These are phyloP conservation scores for Calonectria multiphialidica DNA, from an alignment of 2,329 filamentous ascomycete species.

Conservation along the genomic window DNA sequence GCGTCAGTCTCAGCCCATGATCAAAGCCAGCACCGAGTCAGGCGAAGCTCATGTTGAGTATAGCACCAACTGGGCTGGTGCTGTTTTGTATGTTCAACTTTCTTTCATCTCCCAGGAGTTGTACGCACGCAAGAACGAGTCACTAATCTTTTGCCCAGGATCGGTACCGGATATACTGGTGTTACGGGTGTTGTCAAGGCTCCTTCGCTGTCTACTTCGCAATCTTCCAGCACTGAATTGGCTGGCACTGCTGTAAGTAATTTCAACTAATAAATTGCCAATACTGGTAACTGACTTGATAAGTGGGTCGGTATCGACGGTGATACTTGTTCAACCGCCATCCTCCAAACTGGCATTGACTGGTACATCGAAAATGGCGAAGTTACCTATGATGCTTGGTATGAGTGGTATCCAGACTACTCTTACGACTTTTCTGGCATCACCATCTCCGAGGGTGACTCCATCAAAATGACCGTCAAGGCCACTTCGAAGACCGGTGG, in stretches of 20 bases:
- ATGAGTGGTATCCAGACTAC: constrained; percentile 22
- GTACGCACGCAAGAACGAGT: no score
- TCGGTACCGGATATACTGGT: constrained; percentile 3
- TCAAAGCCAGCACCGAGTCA: neutral
- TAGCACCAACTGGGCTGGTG: constrained; percentile 17
- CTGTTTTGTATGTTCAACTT: constrained; percentile 1
- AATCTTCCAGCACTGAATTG: neutral
- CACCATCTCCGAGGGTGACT: constrained; percentile 7
- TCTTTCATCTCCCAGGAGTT: no score
- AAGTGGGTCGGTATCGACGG: constrained; percentile 20
- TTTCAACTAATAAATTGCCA: no score
- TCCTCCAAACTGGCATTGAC: constrained; percentile 19
- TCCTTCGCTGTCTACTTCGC: neutral
- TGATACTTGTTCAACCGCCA: constrained; percentile 7
- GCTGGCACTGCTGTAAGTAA: constrained; percentile 2
- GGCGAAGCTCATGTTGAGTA: constrained; percentile 9
- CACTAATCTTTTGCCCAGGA: neutral
- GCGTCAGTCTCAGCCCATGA: neutral
- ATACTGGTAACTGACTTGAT: neutral
- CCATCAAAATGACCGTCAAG: constrained; percentile 16
- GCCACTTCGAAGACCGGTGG: constrained; percentile 17
- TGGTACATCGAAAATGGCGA: constrained; percentile 6
- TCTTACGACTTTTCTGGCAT: constrained; percentile 15
- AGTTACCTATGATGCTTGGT: constrained; percentile 16
- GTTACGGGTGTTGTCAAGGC: constrained; percentile 5